Base-by-base conservation (phyloP, 169 alveolate species). In the Plasmodium adleri region DNA sequence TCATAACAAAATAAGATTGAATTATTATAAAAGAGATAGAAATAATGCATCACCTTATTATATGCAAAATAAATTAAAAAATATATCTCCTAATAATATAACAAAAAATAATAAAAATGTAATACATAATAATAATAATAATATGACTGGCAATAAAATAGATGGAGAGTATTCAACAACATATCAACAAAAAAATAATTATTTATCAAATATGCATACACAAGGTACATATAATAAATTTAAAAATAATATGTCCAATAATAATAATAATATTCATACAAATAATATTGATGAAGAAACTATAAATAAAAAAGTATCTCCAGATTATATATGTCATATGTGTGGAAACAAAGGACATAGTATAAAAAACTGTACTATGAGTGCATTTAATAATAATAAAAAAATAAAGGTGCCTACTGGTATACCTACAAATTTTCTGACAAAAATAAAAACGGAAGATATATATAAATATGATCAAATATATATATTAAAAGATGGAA, bases 381-480 rank as follows among this genome's bases (percentile, higher is more conserved):
- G 88, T 13, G 93, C 93, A 15, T 96, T 95, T 54, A 95, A 95
- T 52, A 78, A 93, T 39, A 94, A 95, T 56, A 95, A 95, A 72
- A 95, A 95, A 72, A 95, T 95, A 52, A 88, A 97, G 45, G 94
- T 96, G 3, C 96, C 97, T 7, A 95, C 97, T n/a, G 97, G 97
- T 39, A 95, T 95, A 4, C 97, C 97, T 0, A 91, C 93, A n/a
- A 95, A 95, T 73, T 95, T 95, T 68, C 64, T 95, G 0, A 90
- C 94, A 20, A 92, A 95, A 24, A 95, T 95, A 52, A 88, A 80
- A 68, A 74, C 91, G 60, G 95, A 93, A 49, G 97, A 95, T 67
- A 95, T 92, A 52, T 80, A 72, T 83, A 95, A 93, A 85, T 95
- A 92, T 92, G 96, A 89, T 54, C 97, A 94, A 75, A 94, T 94